Evolutionary conservation across 768 basidiomycete species (phyloP), one percentile per base, ranked within the genome.

Genomic region (Suillus subluteus): DNA sequence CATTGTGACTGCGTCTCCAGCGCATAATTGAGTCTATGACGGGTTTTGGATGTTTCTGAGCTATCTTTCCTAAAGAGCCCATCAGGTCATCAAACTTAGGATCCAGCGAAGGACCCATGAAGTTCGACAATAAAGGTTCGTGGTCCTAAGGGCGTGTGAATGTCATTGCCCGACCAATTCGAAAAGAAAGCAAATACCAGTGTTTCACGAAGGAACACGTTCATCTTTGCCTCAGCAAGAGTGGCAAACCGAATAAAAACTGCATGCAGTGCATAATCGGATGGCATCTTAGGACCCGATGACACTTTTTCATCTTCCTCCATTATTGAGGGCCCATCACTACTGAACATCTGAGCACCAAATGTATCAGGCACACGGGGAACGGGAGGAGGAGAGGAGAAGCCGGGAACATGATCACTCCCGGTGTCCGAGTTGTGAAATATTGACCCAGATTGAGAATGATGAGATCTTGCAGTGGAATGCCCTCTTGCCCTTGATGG

Each of bases 171-270:
- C 37, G n/a, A 46, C 37, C 62, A 56, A 65, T 18, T n/a, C 30
- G 41, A 37, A 64, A 54, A 13, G 11, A 43, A 32, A 55, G 6
- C 3, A 78, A 91, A 71, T 71, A 95, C 94, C 70, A 91, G 75
- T 50, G 85, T 82, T 66, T 89, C 84, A 12, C 85, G 86, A 64
- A 96, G 81, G 73, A 95, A 94, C 4, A 79, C 75, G 13, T 90
- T 87, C n/a, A 96, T 90, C 72, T 94, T 94, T 37, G 80, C 81
- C 76, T 97, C 94, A 2, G 93, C 92, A 6, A 86, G 81, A 1
- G 89, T 85, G 11, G 91, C 92, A 71, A 96, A 96, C 3, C 91
- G 89, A 50, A 94, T 92, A 75, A 96, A 95, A 7, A 96, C 86
- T 0, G 94, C 92, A 73, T 94, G 92, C 15, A 96, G 79, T 2